phyloP scores from a whole-genome alignment of 257 asterid species.

The Solanum medicagineum region DNA sequence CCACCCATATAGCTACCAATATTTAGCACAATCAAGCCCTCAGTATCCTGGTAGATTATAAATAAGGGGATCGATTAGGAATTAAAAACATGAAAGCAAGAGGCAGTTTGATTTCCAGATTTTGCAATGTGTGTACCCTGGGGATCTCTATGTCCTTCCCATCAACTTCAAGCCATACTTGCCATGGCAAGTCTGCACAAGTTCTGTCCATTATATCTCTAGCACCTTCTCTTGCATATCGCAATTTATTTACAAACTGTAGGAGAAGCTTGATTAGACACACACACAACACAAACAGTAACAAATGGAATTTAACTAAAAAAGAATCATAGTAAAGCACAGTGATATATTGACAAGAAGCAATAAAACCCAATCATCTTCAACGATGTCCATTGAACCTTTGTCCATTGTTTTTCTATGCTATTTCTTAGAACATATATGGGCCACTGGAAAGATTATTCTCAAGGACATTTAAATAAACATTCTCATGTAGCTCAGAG shows the following conservation, averaged over 20 bases:
- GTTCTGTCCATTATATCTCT: constrained; percentile 84
- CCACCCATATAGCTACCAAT: constrained; percentile 95
- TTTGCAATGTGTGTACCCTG: constrained; percentile 22
- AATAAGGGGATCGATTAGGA: constrained; percentile 4
- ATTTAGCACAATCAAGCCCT: constrained; percentile 81
- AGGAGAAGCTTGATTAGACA: constrained; percentile 16
- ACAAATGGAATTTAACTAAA: not conserved
- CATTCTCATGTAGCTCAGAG: not conserved
- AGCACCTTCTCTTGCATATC: constrained; percentile 89
- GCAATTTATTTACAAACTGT: constrained; percentile 74
- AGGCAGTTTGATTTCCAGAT: not conserved
- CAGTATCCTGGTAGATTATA: constrained; percentile 43
- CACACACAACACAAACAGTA: not conserved
- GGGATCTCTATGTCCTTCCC: constrained; percentile 62
- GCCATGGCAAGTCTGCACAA: constrained; percentile 92
- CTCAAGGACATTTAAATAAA: not conserved
- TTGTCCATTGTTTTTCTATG: not conserved
- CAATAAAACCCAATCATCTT: not conserved
- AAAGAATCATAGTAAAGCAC: not conserved
- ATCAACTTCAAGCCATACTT: constrained; percentile 87
- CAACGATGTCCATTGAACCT: not conserved
- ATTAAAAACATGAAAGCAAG: not conserved
- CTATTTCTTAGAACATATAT: not conserved
- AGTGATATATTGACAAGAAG: not conserved
- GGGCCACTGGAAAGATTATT: not conserved